These are phyloP conservation scores for Penicillium dipodomyicola DNA, from an alignment of 495 filamentous ascomycete genomes.

Conservation along the genomic window DNA sequence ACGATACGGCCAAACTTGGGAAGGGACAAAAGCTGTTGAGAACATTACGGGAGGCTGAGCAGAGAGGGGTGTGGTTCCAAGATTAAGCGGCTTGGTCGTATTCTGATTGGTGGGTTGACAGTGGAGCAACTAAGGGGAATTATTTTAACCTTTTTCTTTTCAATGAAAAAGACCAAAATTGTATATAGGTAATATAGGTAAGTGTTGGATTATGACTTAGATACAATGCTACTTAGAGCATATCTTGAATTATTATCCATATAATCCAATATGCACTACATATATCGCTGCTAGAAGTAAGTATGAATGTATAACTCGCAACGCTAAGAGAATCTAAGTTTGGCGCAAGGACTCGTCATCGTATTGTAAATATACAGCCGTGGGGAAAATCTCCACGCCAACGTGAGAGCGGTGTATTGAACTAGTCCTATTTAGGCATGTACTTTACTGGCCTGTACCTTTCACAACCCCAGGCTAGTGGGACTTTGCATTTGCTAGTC, in stretches of 20 bases:
- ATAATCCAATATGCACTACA: neutral
- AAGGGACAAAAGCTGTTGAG: conserved; percentile 13
- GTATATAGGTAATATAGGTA: neutral
- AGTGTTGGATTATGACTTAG: too few species aligned
- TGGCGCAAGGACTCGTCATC: conserved; percentile 13
- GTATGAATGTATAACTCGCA: neutral
- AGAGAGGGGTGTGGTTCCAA: conserved; percentile 6
- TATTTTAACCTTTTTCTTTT: conserved; percentile 2
- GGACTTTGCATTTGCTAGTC: neutral
- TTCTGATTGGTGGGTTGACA: neutral
- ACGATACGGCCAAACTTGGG: neutral
- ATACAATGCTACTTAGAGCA: too few species aligned
- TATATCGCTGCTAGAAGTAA: neutral
- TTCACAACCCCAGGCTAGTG: conserved; percentile 5
- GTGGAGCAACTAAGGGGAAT: conserved; percentile 6
- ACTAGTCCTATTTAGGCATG: conserved; percentile 1
- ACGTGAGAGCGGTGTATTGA: neutral
- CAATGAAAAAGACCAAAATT: neutral
- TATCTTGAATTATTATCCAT: too few species aligned
- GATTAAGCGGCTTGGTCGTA: neutral
- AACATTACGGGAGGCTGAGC: conserved; percentile 31
- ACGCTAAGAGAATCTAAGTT: conserved; percentile 1
- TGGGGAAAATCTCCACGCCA: conserved; percentile 13
- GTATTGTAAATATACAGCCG: conserved; percentile 6
- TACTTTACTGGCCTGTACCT: neutral